Conservation (phyloP, 257 asterid genomes). For the Ballota nigra region DNA sequence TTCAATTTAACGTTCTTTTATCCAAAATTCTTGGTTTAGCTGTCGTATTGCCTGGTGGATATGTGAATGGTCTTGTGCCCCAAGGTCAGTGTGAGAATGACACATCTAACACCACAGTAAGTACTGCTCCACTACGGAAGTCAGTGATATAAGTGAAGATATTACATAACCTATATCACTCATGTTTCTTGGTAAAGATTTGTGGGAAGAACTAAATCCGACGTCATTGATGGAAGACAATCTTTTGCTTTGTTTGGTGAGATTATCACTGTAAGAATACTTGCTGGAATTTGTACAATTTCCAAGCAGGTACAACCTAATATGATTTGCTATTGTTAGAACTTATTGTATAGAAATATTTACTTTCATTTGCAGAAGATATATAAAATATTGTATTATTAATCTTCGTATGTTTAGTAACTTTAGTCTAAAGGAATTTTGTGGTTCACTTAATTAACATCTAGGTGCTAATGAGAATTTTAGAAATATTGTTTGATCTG, state of each 20-base stretch:
- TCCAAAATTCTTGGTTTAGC: conserved; percentile 45
- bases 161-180: background rate
- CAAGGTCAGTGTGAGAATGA: conserved; percentile 66
- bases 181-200: conserved; percentile 40
- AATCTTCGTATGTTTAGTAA: background rate
- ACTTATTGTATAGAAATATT: background rate
- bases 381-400: background rate
- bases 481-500: background rate
- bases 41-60: conserved; percentile 80
- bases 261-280: conserved; percentile 83
- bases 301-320: conserved; percentile 54
- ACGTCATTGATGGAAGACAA: conserved; percentile 77
- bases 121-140: conserved; percentile 33
- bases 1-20: conserved; percentile 17
- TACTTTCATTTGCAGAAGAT: background rate
- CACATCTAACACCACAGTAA: conserved; percentile 88
- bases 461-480: background rate
- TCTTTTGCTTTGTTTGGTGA: conserved; percentile 80
- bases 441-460: background rate
- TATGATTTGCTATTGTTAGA: conserved; percentile 1
- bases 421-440: too few species aligned
- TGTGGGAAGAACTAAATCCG: conserved; percentile 84
- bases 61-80: conserved; percentile 56
- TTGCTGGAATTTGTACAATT: conserved; percentile 92
- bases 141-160: conserved; percentile 10